These are phyloP conservation scores for Xylaria sp. DNA, from an alignment of 2,329 filamentous ascomycete species.

Conservation along the genomic window DNA sequence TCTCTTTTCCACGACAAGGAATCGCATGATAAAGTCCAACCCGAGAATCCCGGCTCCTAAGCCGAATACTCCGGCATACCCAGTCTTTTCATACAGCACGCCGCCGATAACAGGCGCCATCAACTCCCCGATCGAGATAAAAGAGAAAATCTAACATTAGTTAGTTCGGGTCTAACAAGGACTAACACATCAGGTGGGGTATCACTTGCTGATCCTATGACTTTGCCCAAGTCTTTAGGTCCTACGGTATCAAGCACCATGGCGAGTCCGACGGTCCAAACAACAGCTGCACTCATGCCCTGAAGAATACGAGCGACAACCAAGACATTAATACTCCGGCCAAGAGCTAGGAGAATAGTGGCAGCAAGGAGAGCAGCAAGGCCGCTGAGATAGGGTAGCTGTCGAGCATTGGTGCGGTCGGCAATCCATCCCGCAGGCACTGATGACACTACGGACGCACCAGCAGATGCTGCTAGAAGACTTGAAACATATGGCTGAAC, in stretches of 20 bases:
- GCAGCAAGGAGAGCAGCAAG: slow-evolving; percentile 63
- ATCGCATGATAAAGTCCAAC: slow-evolving; percentile 69
- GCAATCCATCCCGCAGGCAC: slow-evolving; percentile 65
- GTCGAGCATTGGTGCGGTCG: slow-evolving; percentile 63
- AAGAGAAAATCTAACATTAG: slow-evolving; percentile 61
- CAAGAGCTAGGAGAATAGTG: slow-evolving; percentile 66
- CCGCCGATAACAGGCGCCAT: slow-evolving; percentile 69
- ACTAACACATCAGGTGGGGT: not conserved
- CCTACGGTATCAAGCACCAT: slow-evolving; percentile 69
- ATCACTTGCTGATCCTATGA: slow-evolving; percentile 63
- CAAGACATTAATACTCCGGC: slow-evolving; percentile 60
- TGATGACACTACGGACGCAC: slow-evolving; percentile 62
- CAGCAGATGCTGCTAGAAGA: slow-evolving; percentile 66
- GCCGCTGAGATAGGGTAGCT: slow-evolving; percentile 68
- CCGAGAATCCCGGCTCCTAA: slow-evolving; percentile 64
- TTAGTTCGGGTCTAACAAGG: not conserved
- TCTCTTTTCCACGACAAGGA: slow-evolving; percentile 72
- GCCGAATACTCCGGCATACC: slow-evolving; percentile 68
- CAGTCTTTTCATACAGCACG: slow-evolving; percentile 67
- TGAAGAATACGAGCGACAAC: slow-evolving; percentile 66
- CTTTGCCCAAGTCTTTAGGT: slow-evolving; percentile 66
- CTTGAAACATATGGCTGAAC: slow-evolving; percentile 65
- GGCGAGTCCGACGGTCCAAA: slow-evolving; percentile 66
- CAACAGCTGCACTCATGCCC: slow-evolving; percentile 66
- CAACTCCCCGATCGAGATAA: slow-evolving; percentile 68